phyloP scores from a whole-genome alignment of 257 asterid species.

The Solanum phureja region DNA sequence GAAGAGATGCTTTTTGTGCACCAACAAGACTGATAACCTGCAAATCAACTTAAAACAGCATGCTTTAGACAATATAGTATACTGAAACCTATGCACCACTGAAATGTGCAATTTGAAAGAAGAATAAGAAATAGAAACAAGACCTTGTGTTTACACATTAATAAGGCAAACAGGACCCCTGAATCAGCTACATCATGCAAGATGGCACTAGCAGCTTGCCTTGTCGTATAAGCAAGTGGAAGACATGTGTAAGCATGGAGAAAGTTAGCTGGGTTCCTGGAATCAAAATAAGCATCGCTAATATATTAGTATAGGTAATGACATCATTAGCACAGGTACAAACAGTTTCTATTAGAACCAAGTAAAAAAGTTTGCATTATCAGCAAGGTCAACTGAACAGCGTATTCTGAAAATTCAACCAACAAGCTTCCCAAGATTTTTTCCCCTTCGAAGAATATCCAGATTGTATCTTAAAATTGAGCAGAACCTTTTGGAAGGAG shows the following conservation, averaged over 20 bases:
- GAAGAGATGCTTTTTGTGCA: conserved; percentile 86
- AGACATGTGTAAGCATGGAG: conserved; percentile 96
- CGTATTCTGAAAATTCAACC: not conserved
- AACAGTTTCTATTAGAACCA: not conserved
- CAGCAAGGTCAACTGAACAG: not conserved
- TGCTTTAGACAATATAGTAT: conserved; percentile 1
- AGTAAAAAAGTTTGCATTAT: not conserved
- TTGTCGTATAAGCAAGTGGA: conserved; percentile 78
- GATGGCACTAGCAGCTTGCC: conserved; percentile 94
- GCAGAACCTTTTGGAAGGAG: not conserved
- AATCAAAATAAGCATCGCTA: conserved; percentile 3
- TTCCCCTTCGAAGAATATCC: not conserved
- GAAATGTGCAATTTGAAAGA: not conserved
- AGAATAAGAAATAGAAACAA: conserved; percentile 7
- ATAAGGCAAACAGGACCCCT: conserved; percentile 77
- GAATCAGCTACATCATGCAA: conserved; percentile 90
- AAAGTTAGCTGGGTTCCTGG: conserved; percentile 94
- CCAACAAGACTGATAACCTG: conserved; percentile 98
- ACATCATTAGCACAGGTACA: not conserved
- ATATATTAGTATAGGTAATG: not conserved
- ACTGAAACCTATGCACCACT: not conserved
- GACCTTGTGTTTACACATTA: conserved; percentile 97
- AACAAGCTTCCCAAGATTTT: not conserved
- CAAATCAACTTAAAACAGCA: conserved; percentile 21
- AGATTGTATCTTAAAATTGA: not conserved